Evolutionary conservation across 495 filamentous ascomycete species (phyloP), one percentile per base, ranked within the genome.

Genomic region (Aspergillus incahuasiensis): DNA sequence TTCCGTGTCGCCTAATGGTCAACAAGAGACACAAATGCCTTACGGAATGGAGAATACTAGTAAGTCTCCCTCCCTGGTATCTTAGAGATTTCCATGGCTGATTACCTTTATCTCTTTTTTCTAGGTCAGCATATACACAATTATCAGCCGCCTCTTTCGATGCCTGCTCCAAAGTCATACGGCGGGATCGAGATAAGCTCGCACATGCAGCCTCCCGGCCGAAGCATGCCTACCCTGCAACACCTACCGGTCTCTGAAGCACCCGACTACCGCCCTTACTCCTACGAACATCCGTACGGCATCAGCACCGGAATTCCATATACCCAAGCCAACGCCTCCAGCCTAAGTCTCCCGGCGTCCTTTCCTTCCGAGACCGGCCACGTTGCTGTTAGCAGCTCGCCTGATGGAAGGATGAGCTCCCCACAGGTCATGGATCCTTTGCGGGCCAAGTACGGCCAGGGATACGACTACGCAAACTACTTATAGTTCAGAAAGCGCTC

Each of bases 1-100:
- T 22, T 74, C 74, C 5, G 70, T 75, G n/a, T 74, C 72, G 2
- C 74, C 70, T 13, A 70, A 68, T 20, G 68, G 67, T 18, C 61
- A 67, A 57, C 28, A 68, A 58, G 66, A 68, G 47, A 50, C 69
- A 39, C 50, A 61, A 60, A 48, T 68, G 57, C 63, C 56, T 18
- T 66, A 66, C 20, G 34, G 47, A 22, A 51, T 63, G 16, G 63
- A 66, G 13, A 53, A 47, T 16, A 52, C 62, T 16, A 52, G 60
- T 59, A 48, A 48, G 65, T 43, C 16, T 39, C 38, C 6, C 9
- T 28, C 20, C 21, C n/a, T 16, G 13, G 8, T 35, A 9, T 30
- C 24, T 25, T n/a, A 41, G 3, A 52, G 6, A 21, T 41, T 16
- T 18, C n/a, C n/a, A 6, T 16, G 25, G 6, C 28, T 22, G 22